Evolutionary conservation across 345 rosid genomes (phyloP), one percentile per base, ranked within the genome.

Genomic region (Camelina neglecta): DNA sequence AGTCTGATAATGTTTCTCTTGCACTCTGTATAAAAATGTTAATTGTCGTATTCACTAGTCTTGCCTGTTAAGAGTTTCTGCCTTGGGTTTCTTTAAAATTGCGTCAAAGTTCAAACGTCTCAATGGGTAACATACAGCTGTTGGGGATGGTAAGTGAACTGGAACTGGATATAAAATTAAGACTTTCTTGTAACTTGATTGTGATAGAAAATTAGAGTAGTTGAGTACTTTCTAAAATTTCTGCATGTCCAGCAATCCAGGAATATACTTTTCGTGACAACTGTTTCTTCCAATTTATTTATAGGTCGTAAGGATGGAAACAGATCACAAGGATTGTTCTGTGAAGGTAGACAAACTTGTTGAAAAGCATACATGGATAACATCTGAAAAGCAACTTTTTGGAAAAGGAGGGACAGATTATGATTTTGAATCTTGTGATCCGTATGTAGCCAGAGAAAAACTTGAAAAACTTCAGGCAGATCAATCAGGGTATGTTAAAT

Each of bases 361-460:
- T 63, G 97, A 95, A 86, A 92, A 92, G 88, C 91, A 92, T 80
- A 83, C 96, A 61, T 95, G 99, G 99, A 90, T 95, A 80, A 82
- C 86, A 60, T 86, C 99, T 74, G 98, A 95, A 84, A 89, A 84
- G 73, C 99, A 88, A 72, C 89, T 90, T 33, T 95, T 95, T 83
- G 99, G 98, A 75, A 89, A 89, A 86, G 83, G 86, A 60, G 98
- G 98, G 62, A 95, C 98, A 16, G 98, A 95, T 80, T 95, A 95
- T 86, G 97, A 92, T 83, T 95, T 95, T 76, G 80, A 65, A 69
- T 85, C 96, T 16, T 71, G 86, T 69, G 88, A 92, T 80, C 94
- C 97, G 31, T 36, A 35, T 48, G 88, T 77, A 84, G 99, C 97
- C 61, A 89, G 85, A 74, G 94, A 85, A 69, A 90, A 88, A 79